These are phyloP conservation scores for Emericellopsis cladophorae DNA, from an alignment of 2,329 filamentous ascomycete species.

Conservation along the genomic window DNA sequence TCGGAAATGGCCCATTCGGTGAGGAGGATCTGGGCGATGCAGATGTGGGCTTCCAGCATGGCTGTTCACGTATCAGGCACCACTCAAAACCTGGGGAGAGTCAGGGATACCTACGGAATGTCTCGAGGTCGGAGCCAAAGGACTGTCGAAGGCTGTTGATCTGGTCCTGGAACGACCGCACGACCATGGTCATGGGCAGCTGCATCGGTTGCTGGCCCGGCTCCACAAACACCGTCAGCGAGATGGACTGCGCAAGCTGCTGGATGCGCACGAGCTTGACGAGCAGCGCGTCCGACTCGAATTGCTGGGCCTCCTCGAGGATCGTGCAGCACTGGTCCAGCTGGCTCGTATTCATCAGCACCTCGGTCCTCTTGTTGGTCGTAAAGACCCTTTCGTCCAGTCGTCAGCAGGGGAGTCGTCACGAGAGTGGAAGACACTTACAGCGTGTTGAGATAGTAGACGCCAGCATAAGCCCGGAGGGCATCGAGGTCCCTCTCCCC, in stretches of 20 bases:
- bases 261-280: constrained; percentile 33
- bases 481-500: constrained; percentile 21
- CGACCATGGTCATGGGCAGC: constrained; percentile 24
- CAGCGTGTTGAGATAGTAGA: constrained; percentile 37
- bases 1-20: constrained; percentile 33
- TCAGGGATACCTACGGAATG: too few species aligned
- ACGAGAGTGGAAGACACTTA: not conserved
- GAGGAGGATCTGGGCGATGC: constrained; percentile 31
- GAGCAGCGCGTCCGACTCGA: constrained; percentile 28
- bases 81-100: too few species aligned
- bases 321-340: constrained; percentile 28
- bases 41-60: constrained; percentile 25
- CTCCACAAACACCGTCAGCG: constrained; percentile 21
- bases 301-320: constrained; percentile 27
- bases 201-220: constrained; percentile 17
- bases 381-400: constrained; percentile 18
- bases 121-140: too few species aligned
- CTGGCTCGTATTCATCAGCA: constrained; percentile 31
- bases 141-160: constrained; percentile 22
- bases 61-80: constrained; percentile 11
- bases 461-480: constrained; percentile 33
- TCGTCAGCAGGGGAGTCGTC: not conserved
- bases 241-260: constrained; percentile 33
- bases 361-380: constrained; percentile 32
- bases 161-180: constrained; percentile 30